Base-by-base conservation (phyloP, 1,284 basidiomycete genomes). In the Blastosporella zonata region DNA sequence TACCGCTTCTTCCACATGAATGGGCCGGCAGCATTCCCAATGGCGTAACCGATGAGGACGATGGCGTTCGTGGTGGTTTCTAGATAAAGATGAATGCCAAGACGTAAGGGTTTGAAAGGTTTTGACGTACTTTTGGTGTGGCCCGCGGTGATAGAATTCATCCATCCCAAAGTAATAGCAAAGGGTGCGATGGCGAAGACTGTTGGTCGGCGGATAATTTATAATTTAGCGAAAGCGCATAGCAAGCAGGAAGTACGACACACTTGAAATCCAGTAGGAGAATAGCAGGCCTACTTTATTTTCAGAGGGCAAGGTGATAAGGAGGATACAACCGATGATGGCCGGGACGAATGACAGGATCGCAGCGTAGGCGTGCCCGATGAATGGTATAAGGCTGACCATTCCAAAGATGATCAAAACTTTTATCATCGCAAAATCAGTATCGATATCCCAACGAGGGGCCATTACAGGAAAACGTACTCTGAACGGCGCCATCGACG, bases 1-100 rank as follows among this genome's bases (percentile, higher is more conserved):
- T 86, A 88, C 62, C 79, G 63, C 28, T 73, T 70, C 64, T 86
- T 78, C 87, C 87, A 90, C 82, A 88, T 87, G 62, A 87, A 83
- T 17, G 86, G 85, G 8, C 84, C 79, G 2, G 70, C 77, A 9
- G 86, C 79, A 61, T 91, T 90, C 42, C 87, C 87, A 33, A 87
- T 67, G 36, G 81, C 84, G 62, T 90, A 91, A 4, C 78, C 81
- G 52, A 77, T 72, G 21, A 91, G 74, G 55, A 90, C 73, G 57
- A 90, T 79, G 8, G 84, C 87, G 61, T 90, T 91, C 10, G 79
- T 80, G 2, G 87, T 90, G 6, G 80, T 78, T 48, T 74, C 80
- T 81, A 46, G 44, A 41, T 2, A 8, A 12, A n/a, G 28, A 55
- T 57, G 44, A 49, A 6, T 46, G 17, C n/a, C 1, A n/a, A 20